Conservation (phyloP, 768 basidiomycete species). For the Boletus barrowsii region DNA sequence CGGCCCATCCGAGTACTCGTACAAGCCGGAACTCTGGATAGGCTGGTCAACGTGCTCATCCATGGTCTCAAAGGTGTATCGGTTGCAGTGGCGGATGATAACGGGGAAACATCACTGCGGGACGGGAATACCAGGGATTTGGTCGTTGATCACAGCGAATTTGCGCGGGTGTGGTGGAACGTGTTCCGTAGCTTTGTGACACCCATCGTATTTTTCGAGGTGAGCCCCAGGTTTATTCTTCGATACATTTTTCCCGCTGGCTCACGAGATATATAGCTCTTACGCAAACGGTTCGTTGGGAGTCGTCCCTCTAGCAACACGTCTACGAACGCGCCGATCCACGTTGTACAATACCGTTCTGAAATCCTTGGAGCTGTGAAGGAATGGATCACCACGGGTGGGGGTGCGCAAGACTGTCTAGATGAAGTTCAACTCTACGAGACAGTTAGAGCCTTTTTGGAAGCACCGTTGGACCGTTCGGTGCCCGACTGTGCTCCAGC, state of each 20-base stretch:
- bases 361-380: constrained; percentile 64
- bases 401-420: constrained; percentile 75
- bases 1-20: constrained; percentile 73
- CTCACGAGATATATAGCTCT: constrained; percentile 44
- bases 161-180: constrained; percentile 78
- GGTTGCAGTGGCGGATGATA: constrained; percentile 81
- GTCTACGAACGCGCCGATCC: constrained; percentile 42
- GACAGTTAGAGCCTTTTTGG: constrained; percentile 59
- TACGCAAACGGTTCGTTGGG: constrained; percentile 70
- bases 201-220: constrained; percentile 83
- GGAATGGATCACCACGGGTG: constrained; percentile 71
- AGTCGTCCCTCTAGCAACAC: constrained; percentile 42
- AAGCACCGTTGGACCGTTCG: constrained; percentile 50
- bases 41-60: constrained; percentile 70
- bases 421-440: constrained; percentile 66
- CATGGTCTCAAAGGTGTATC: constrained; percentile 76
- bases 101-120: constrained; percentile 76
- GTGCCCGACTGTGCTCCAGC: constrained; percentile 36
- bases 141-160: constrained; percentile 69
- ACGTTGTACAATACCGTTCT: constrained; percentile 49
- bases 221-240: constrained; percentile 30
- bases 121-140: constrained; percentile 74
- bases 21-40: constrained; percentile 73
- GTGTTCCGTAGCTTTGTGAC: constrained; percentile 80
- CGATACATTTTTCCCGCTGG: neutral